phyloP scores from a whole-genome alignment of 768 basidiomycete species.

The Naematelia aurantialba region DNA sequence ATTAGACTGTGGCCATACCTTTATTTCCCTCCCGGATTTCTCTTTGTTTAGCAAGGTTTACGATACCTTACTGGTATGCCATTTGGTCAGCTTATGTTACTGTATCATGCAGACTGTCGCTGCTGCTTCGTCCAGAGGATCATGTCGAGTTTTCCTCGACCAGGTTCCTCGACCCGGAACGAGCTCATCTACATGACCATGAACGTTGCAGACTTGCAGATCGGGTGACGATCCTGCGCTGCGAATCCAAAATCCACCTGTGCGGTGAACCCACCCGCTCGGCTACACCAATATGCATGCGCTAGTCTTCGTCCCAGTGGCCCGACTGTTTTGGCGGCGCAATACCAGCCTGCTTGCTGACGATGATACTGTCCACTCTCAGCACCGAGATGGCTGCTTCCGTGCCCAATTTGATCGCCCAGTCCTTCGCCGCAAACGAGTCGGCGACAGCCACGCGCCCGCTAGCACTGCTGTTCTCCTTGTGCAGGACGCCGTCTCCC shows the following conservation, averaged over 20 bases:
- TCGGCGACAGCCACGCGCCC: slow-evolving; percentile 57
- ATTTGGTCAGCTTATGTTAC: too few relatives aligned
- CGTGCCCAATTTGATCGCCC: slow-evolving; percentile 50
- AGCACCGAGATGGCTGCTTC: slow-evolving; percentile 54
- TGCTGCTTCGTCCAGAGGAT: too few relatives aligned
- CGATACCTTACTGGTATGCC: too few relatives aligned
- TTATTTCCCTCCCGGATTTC: not conserved
- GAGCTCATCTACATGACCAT: too few relatives aligned
- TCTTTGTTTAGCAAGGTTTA: too few relatives aligned
- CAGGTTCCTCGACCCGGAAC: too few relatives aligned
- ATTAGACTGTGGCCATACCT: not conserved
- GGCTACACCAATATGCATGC: slow-evolving; percentile 1
- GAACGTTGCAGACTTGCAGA: too few relatives aligned
- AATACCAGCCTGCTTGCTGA: slow-evolving; percentile 63
- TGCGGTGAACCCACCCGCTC: too few relatives aligned
- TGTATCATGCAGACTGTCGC: too few relatives aligned
- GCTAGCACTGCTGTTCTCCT: slow-evolving; percentile 6
- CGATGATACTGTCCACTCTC: slow-evolving; percentile 95
- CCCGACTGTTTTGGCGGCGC: slow-evolving; percentile 48
- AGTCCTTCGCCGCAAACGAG: slow-evolving; percentile 87
- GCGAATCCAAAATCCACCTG: too few relatives aligned
- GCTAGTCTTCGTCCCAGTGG: slow-evolving; percentile 47
- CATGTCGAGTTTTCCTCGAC: too few relatives aligned
- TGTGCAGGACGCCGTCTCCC: slow-evolving; percentile 31
- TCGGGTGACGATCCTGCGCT: too few relatives aligned